phyloP scores from a whole-genome alignment of 2,329 filamentous ascomycete species.

The Magnaporthales sp. region DNA sequence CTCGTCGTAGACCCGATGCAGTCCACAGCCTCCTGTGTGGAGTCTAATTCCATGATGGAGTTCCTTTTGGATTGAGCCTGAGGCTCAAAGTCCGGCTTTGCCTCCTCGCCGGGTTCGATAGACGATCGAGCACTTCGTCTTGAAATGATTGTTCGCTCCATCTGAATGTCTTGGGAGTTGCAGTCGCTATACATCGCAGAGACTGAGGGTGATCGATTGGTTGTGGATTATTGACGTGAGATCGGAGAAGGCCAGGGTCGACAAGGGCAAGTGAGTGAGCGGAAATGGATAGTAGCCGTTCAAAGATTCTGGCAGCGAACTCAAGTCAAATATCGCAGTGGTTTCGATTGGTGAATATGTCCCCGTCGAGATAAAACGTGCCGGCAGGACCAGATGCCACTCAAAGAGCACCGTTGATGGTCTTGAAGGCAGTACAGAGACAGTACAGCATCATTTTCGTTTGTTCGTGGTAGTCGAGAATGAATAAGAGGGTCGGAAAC shows the following conservation, averaged over 20 bases:
- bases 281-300: not conserved
- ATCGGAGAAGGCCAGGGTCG: not conserved
- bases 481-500: not conserved
- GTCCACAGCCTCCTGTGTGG: not conserved
- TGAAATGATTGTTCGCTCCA: constrained; percentile 10
- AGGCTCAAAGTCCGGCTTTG: constrained; percentile 6
- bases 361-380: not conserved
- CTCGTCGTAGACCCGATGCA: constrained; percentile 1
- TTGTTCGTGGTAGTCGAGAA: not conserved
- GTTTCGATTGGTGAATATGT: not conserved
- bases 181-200: not conserved
- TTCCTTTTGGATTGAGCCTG: constrained; percentile 1
- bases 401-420: constrained; percentile 5
- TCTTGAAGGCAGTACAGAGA: constrained; percentile 1
- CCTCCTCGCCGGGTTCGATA: constrained; percentile 11
- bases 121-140: constrained; percentile 12
- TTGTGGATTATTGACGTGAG: not conserved
- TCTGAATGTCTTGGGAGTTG: not conserved
- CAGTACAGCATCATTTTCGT: constrained; percentile 1
- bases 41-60: constrained; percentile 3
- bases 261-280: not conserved
- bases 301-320: not conserved
- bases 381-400: not conserved
- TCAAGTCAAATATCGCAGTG: not conserved
- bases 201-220: not conserved